Evolutionary conservation across 129 eudicot species (phyloP).

Genomic region (Flaveria robusta): DNA sequence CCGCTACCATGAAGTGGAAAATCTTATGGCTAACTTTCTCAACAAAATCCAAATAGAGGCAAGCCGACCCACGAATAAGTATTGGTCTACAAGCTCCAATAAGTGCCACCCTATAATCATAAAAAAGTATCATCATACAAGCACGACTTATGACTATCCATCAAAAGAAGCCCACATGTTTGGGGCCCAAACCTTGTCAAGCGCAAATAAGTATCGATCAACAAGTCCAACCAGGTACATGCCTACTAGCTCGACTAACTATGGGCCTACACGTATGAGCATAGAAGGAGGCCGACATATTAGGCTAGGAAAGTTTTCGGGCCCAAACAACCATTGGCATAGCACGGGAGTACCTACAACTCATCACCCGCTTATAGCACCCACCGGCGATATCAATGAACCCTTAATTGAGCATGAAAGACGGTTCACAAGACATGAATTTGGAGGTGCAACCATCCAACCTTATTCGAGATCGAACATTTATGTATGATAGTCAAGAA

Average conservation of each 20-base stretch:
- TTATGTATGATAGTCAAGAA: background rate
- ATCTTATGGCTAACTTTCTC: conserved; percentile 19
- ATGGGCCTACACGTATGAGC: background rate
- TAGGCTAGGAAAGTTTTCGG: background rate
- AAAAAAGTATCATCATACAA: background rate
- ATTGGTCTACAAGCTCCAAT: background rate
- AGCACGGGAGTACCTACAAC: conserved; percentile 4
- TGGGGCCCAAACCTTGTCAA: background rate
- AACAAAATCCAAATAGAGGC: conserved; percentile 27
- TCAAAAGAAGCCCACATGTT: background rate
- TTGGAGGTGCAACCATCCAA: background rate
- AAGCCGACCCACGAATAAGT: background rate
- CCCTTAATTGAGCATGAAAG: conserved; percentile 6
- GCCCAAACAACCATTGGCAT: conserved; percentile 23
- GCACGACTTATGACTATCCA: background rate
- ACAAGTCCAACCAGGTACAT: conserved; percentile 10
- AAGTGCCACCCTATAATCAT: conserved; percentile 1
- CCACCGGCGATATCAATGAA: conserved; percentile 26
- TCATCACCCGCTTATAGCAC: conserved; percentile 20
- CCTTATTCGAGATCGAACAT: conserved; percentile 9
- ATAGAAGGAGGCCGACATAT: background rate
- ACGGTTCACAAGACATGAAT: background rate
- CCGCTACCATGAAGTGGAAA: conserved; percentile 4
- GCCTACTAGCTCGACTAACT: conserved; percentile 16
- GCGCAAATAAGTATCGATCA: conserved; percentile 8